Evolutionary conservation across 108 stramenopile species (phyloP).

Genomic region (Nitzschia sp.): DNA sequence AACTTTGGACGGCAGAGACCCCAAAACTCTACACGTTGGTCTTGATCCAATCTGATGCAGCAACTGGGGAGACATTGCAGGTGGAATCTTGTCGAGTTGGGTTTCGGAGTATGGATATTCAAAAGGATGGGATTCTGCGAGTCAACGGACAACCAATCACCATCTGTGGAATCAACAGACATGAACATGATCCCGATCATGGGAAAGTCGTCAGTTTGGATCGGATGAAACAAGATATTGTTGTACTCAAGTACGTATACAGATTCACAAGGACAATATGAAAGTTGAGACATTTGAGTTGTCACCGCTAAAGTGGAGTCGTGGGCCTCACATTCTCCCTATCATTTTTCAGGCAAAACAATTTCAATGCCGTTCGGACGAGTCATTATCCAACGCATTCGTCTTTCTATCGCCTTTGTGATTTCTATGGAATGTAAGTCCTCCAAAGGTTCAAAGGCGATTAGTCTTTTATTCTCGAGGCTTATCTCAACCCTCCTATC

Average conservation of each 20-base stretch:
- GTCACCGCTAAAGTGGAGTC: not conserved
- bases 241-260: slow-evolving; percentile 56
- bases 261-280: no score
- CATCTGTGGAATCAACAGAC: slow-evolving; percentile 92
- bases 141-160: slow-evolving; percentile 61
- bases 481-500: not conserved
- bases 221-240: slow-evolving; percentile 69
- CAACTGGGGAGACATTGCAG: slow-evolving; percentile 25
- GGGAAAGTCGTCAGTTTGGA: slow-evolving; percentile 77
- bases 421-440: slow-evolving; percentile 78
- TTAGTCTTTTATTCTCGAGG: not conserved
- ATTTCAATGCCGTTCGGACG: slow-evolving; percentile 96
- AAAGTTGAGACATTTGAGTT: no score
- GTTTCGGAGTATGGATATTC: slow-evolving; percentile 71
- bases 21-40: slow-evolving; percentile 84
- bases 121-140: slow-evolving; percentile 30
- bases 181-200: slow-evolving; percentile 90
- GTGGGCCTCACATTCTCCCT: not conserved
- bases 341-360: slow-evolving; percentile 59
- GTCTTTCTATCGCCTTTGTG: slow-evolving; percentile 89
- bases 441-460: not conserved
- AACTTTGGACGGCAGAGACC: slow-evolving; percentile 78
- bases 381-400: slow-evolving; percentile 94
- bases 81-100: slow-evolving; percentile 86
- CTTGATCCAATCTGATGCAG: slow-evolving; percentile 25